Evolutionary conservation across 1,139 yeast species (phyloP).

Genomic region (Pichia sp.): DNA sequence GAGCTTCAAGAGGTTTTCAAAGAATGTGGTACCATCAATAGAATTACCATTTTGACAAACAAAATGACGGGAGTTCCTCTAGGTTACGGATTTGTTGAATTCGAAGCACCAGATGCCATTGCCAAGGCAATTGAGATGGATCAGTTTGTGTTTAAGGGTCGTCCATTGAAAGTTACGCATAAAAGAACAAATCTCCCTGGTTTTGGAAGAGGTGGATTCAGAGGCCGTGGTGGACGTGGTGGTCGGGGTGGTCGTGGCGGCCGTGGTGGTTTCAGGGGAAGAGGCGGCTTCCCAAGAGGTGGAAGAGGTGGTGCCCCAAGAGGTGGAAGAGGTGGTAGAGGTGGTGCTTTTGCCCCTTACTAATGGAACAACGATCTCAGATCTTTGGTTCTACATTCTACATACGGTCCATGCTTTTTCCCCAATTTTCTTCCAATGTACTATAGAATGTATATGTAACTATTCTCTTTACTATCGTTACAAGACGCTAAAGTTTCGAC

Average conservation of each 20-base stretch:
- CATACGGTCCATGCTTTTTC: too few species aligned
- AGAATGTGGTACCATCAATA: slow-evolving; percentile 44
- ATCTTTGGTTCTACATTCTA: too few species aligned
- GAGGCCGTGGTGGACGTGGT: slow-evolving; percentile 29
- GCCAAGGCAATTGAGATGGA: slow-evolving; percentile 46
- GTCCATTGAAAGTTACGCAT: slow-evolving; percentile 49
- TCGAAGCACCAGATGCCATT: slow-evolving; percentile 40
- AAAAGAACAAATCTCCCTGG: slow-evolving; percentile 69
- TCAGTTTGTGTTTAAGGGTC: slow-evolving; percentile 46
- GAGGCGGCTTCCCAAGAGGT: slow-evolving; percentile 2
- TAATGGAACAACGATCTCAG: too few species aligned
- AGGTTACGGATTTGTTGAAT: slow-evolving; percentile 69
- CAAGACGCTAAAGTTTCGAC: slow-evolving; percentile 19
- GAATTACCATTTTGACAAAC: slow-evolving; percentile 54
- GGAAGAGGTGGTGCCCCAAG: slow-evolving; percentile 1
- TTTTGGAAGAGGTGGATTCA: slow-evolving; percentile 28
- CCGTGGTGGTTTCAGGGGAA: slow-evolving; percentile 5
- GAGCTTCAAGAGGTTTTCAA: slow-evolving; percentile 51
- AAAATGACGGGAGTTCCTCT: slow-evolving; percentile 56
- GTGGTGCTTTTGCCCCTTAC: slow-evolving; percentile 11
- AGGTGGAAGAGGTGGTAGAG: slow-evolving; percentile 17
- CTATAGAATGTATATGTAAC: too few species aligned
- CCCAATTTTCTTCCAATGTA: too few species aligned
- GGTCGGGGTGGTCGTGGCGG: slow-evolving; percentile 26
- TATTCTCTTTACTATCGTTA: too few species aligned